Evolutionary conservation across 305 asterid genomes (phyloP), one percentile per base, ranked within the genome.

Genomic region (Ilex paraguariensis): DNA sequence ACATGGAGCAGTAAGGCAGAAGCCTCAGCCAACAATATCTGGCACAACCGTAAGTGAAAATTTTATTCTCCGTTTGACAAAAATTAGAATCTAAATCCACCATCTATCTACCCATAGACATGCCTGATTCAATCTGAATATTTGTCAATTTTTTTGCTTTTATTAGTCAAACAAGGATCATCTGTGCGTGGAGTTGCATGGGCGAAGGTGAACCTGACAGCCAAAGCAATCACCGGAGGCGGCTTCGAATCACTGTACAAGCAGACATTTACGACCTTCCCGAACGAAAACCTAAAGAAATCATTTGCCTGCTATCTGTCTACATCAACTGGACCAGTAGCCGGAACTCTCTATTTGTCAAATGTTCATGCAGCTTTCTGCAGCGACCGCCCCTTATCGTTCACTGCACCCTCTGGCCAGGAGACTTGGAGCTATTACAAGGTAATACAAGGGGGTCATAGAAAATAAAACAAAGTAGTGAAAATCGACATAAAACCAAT

Each of bases 301-400:
- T 67, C 77, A 16, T 78, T 78, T 13, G 83, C 83, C 3, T 74
- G 71, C 56, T 78, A 78, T 52, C 48, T 78, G 5, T 78, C 83
- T n/a, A 78, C 83, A 1, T 67, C 83, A 9, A 78, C 80, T 33
- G 83, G 83, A 28, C 83, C 83, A 3, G 83, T 78, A 11, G 71
- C 80, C 10, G 80, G 83, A 4, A 78, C 83, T 42, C 72, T 78
- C 42, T 78, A 74, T 14, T 61, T 78, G 7, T 74, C 83, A 3
- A 69, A 68, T 28, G 54, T 53, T 67, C 83, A 74, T 31, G 64
- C 71, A 21, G 28, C 28, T 21, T 21, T 21, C 28, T 21, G 28
- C 28, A 21, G 28, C 28, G 28, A 21, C 28, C 28, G 28, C 28
- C 28, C 3, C 28, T 21, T 21, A 1, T 21, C 28, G 28, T 21